Evolutionary conservation across 306 rosid species (phyloP).

Genomic region (Vigna reflexopilosa): DNA sequence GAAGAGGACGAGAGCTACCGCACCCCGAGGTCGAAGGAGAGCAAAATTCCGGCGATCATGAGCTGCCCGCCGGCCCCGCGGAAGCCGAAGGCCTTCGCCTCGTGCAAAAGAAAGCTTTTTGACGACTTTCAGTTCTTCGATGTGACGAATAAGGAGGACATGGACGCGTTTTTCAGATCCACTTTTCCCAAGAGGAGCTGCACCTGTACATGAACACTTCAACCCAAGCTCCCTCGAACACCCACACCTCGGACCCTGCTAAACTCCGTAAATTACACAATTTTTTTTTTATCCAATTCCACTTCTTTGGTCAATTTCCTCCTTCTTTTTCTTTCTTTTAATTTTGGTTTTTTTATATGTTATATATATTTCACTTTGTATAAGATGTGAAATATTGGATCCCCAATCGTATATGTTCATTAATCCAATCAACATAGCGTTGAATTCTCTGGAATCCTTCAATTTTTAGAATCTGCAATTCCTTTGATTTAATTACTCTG

Average conservation of each 20-base stretch:
- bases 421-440: constrained; percentile 45
- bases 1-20: constrained; percentile 42
- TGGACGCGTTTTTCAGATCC: constrained; percentile 56
- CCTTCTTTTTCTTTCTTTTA: neutral
- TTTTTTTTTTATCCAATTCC: constrained; percentile 41
- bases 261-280: constrained; percentile 50
- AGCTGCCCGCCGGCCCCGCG: constrained; percentile 54
- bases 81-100: constrained; percentile 38
- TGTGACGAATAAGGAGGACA: constrained; percentile 39
- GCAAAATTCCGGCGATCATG: constrained; percentile 48
- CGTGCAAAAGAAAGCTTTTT: constrained; percentile 49
- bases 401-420: constrained; percentile 45
- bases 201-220: constrained; percentile 45
- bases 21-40: constrained; percentile 54
- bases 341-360: constrained; percentile 34
- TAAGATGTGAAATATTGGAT: constrained; percentile 57
- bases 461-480: neutral
- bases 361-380: constrained; percentile 46
- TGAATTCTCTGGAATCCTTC: constrained; percentile 31
- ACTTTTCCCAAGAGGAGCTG: constrained; percentile 50
- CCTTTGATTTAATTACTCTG: neutral
- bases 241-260: neutral
- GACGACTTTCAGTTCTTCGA: constrained; percentile 47
- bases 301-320: constrained; percentile 15
- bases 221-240: constrained; percentile 26